phyloP scores from a whole-genome alignment of 352 stramenopile genomes.

The Halophytophthora batemanensis region DNA sequence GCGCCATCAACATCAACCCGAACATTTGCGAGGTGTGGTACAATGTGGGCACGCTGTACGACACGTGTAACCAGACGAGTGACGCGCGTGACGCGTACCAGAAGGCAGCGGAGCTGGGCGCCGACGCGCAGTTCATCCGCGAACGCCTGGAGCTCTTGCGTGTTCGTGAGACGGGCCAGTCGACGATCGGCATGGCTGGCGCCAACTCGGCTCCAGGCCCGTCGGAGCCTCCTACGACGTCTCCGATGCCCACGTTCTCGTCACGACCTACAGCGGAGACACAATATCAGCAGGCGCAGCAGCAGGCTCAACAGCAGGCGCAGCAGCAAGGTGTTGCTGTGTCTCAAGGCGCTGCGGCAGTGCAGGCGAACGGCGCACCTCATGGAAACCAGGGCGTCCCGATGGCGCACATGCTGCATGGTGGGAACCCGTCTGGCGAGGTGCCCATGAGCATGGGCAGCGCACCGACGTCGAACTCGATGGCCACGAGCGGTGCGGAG shows the following conservation, averaged over 20 bases:
- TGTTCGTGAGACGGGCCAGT: slow-evolving; percentile 74
- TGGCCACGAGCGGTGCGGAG: slow-evolving; percentile 36
- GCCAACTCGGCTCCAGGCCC: slow-evolving; percentile 77
- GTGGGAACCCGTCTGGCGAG: slow-evolving; percentile 28
- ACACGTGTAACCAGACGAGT: slow-evolving; percentile 89
- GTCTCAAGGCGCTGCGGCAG: slow-evolving; percentile 17
- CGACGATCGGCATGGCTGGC: slow-evolving; percentile 79
- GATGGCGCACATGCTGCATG: slow-evolving; percentile 56
- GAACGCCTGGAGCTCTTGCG: slow-evolving; percentile 76
- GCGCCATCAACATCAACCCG: slow-evolving; percentile 89
- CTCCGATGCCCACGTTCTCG: slow-evolving; percentile 85
- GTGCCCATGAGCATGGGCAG: slow-evolving; percentile 54
- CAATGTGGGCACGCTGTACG: slow-evolving; percentile 89
- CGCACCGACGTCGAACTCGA: slow-evolving; percentile 31
- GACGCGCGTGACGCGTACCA: slow-evolving; percentile 87
- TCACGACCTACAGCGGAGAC: slow-evolving; percentile 57
- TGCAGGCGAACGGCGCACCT: slow-evolving; percentile 26
- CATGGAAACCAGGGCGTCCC: slow-evolving; percentile 33
- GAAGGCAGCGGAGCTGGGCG: slow-evolving; percentile 84
- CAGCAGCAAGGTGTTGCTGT: slow-evolving; percentile 20
- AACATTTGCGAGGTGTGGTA: slow-evolving; percentile 92
- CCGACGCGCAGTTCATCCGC: slow-evolving; percentile 80
- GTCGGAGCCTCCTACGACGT: slow-evolving; percentile 79
- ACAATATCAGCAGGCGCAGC: slow-evolving; percentile 47
- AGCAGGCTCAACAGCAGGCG: slow-evolving; percentile 27